These are phyloP conservation scores for Verticillium dahliae DNA, from an alignment of 2,329 filamentous ascomycete species.

Conservation along the genomic window DNA sequence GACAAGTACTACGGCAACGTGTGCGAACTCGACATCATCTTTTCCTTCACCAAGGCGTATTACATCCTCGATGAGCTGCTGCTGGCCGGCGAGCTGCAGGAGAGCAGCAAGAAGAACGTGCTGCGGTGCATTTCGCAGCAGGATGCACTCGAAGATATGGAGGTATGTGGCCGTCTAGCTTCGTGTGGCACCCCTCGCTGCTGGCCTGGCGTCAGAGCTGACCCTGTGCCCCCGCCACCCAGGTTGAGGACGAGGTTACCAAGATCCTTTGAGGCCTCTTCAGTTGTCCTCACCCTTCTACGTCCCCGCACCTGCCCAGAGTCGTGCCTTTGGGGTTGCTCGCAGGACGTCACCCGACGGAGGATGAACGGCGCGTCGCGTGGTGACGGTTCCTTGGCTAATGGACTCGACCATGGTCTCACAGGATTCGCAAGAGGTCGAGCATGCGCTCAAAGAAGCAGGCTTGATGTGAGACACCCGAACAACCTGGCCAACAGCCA, in stretches of 20 bases:
- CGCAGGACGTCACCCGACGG: background rate
- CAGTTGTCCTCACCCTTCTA: constrained; percentile 3
- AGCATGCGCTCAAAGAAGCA: constrained; percentile 27
- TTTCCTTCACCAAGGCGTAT: constrained; percentile 99
- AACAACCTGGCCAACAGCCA: background rate
- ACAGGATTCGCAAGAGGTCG: constrained; percentile 27
- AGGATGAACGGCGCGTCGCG: constrained; percentile 1
- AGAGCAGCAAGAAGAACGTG: constrained; percentile 99
- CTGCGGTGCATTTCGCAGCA: constrained; percentile 93
- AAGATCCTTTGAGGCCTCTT: constrained; percentile 68
- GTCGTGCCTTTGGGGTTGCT: background rate
- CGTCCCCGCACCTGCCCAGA: background rate
- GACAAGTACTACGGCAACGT: constrained; percentile 99
- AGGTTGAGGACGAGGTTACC: constrained; percentile 86
- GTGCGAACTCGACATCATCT: constrained; percentile 98
- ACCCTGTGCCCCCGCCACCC: constrained; percentile 37
- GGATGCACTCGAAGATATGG: constrained; percentile 97
- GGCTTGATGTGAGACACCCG: constrained; percentile 30
- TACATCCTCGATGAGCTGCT: constrained; percentile 97
- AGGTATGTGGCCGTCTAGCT: constrained; percentile 54
- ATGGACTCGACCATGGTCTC: constrained; percentile 13
- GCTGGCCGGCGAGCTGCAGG: constrained; percentile 92
- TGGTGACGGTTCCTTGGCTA: constrained; percentile 12
- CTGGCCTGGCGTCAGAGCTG: constrained; percentile 25
- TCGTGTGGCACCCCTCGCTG: background rate